phyloP scores from a whole-genome alignment of 345 rosid species.

The Sonneratia alba region DNA sequence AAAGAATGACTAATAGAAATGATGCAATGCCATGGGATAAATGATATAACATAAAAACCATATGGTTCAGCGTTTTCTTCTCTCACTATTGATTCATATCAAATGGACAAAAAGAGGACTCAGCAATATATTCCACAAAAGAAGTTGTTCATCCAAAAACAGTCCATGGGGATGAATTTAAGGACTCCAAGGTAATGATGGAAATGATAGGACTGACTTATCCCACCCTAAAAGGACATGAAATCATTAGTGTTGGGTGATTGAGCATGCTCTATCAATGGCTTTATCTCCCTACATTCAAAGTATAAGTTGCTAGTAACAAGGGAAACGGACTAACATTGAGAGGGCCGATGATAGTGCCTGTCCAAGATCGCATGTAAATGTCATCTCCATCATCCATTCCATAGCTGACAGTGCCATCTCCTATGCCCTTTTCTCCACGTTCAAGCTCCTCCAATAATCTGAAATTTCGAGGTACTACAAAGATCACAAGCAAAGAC shows the following conservation, averaged over 20 bases:
- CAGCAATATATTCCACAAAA: neutral
- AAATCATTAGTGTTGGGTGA: neutral
- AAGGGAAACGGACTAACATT: conserved; percentile 1
- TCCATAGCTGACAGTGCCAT: conserved; percentile 13
- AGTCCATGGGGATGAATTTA: neutral
- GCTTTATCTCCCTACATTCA: neutral
- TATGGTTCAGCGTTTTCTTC: neutral
- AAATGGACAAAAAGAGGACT: neutral
- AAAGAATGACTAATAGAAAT: neutral
- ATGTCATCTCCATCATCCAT: conserved; percentile 14
- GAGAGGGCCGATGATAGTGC: conserved; percentile 11
- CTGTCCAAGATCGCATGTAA: conserved; percentile 14
- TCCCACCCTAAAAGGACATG: neutral
- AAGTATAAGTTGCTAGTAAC: neutral
- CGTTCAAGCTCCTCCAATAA: conserved; percentile 15
- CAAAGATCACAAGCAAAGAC: neutral
- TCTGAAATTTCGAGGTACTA: conserved; percentile 12
- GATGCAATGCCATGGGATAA: neutral
- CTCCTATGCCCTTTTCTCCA: conserved; percentile 11
- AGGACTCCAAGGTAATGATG: neutral
- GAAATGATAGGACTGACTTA: neutral
- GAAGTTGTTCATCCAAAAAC: neutral
- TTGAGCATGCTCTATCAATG: no score
- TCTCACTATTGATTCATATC: neutral
- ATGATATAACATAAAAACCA: neutral